Evolutionary conservation across 2,329 filamentous ascomycete genomes (phyloP).

Genomic region (Ophiocordyceps sinensis): DNA sequence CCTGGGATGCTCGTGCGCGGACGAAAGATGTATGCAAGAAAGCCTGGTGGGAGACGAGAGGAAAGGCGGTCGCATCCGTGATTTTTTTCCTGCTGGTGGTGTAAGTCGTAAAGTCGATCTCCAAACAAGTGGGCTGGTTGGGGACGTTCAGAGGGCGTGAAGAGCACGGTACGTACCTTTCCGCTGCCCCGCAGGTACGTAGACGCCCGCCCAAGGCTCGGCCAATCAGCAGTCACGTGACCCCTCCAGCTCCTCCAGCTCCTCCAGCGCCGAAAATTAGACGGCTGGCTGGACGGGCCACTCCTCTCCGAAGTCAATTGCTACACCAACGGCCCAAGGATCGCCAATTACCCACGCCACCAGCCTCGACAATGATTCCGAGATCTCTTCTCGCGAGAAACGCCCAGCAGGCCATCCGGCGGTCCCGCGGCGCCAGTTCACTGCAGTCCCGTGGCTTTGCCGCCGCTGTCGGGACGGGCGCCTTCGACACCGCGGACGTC

Average conservation of each 20-base stretch:
- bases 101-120: constrained; percentile 5
- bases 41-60: constrained; percentile 1
- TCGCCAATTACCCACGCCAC: constrained; percentile 41
- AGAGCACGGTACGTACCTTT: neutral
- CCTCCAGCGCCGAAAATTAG: constrained; percentile 26
- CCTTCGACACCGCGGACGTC: constrained; percentile 77
- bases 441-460: constrained; percentile 40
- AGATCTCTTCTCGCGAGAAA: constrained; percentile 44
- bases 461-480: constrained; percentile 51
- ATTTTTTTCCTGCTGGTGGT: constrained; percentile 5
- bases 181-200: neutral
- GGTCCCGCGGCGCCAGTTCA: constrained; percentile 41
- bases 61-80: neutral
- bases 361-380: constrained; percentile 46
- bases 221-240: constrained; percentile 20
- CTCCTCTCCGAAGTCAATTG: constrained; percentile 25
- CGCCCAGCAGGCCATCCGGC: constrained; percentile 42
- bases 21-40: too few species aligned
- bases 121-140: constrained; percentile 7
- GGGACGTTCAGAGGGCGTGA: neutral
- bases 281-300: constrained; percentile 27
- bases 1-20: too few species aligned
- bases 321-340: constrained; percentile 25
- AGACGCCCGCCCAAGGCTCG: neutral
- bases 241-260: constrained; percentile 10